Evolutionary conservation across 352 stramenopile species (phyloP).

Genomic region (Elongisporangium prolatum): DNA sequence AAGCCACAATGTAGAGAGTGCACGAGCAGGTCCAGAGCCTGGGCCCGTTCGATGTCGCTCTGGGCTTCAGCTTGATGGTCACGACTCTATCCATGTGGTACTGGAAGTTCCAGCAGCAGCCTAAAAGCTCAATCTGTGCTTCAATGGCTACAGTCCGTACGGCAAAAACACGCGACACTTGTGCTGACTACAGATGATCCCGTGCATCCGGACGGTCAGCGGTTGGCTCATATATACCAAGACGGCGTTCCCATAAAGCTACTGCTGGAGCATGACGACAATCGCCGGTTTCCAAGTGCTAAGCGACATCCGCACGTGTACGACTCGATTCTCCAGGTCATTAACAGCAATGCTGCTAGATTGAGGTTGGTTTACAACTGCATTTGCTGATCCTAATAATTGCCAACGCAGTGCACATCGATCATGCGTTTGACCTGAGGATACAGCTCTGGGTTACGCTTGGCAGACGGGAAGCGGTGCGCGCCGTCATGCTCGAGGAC

Average conservation of each 20-base stretch:
- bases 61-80: slow-evolving; percentile 35
- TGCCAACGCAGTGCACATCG: slow-evolving; percentile 15
- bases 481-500: slow-evolving; percentile 30
- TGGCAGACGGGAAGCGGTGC: slow-evolving; percentile 32
- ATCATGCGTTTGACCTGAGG: slow-evolving; percentile 15
- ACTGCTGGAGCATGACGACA: slow-evolving; percentile 31
- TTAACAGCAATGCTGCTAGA: slow-evolving; percentile 9
- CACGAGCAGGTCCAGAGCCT: slow-evolving; percentile 21
- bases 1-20: slow-evolving; percentile 27
- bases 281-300: slow-evolving; percentile 28
- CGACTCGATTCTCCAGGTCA: slow-evolving; percentile 8
- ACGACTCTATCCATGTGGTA: slow-evolving; percentile 27
- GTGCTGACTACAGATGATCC: slow-evolving; percentile 34
- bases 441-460: slow-evolving; percentile 21
- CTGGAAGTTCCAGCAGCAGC: slow-evolving; percentile 13
- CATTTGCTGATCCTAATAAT: neutral
- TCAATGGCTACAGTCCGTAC: slow-evolving; percentile 9
- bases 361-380: too few relatives aligned
- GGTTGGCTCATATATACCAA: slow-evolving; percentile 29
- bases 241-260: slow-evolving; percentile 15
- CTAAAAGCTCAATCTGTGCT: slow-evolving; percentile 30
- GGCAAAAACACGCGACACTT: slow-evolving; percentile 14
- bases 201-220: slow-evolving; percentile 19
- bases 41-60: slow-evolving; percentile 35
- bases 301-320: slow-evolving; percentile 15